Percentiles rank a stretch among this genome's conserved stretches.
Conservation (phyloP, 2,329 filamentous ascomycete genomes). For the Aspergillus sp. region DNA sequence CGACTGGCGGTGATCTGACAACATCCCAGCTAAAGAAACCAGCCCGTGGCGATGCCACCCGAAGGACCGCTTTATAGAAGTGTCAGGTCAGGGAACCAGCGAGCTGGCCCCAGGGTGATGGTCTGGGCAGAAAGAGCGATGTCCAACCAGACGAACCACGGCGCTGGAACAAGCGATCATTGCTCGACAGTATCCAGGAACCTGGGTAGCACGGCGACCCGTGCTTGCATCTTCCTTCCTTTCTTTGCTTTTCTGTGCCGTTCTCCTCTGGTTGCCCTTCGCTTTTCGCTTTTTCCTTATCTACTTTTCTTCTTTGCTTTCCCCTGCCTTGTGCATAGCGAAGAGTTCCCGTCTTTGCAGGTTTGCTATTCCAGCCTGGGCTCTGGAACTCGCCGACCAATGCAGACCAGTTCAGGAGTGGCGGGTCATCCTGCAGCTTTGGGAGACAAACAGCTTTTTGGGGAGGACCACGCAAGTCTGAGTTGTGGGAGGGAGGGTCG, state of each 20-base stretch:
- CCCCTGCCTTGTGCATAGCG: neutral
- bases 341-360: neutral
- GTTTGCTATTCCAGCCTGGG: too few relatives aligned
- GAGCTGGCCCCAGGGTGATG: neutral
- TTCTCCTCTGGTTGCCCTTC: conserved; percentile 3
- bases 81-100: neutral
- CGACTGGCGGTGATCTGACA: neutral
- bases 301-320: conserved; percentile 5
- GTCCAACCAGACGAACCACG: conserved; percentile 18
- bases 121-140: conserved; percentile 14
- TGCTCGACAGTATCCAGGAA: conserved; percentile 14
- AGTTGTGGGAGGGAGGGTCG: conserved; percentile 14
- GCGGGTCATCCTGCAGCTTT: conserved; percentile 32
- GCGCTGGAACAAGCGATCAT: conserved; percentile 17
- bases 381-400: conserved; percentile 4
- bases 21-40: neutral
- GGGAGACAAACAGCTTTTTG: conserved; percentile 27
- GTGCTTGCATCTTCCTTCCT: neutral
- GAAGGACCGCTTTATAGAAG: conserved; percentile 6
- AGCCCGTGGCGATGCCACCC: conserved; percentile 6
- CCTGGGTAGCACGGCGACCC: conserved; percentile 10
- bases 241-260: conserved; percentile 4
- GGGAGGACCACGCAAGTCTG: conserved; percentile 14
- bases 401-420: conserved; percentile 33
- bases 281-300: conserved; percentile 3